A percentile compares a stretch with the other conserved stretches of the same genome.
phyloP scores from a whole-genome alignment of 345 rosid species.

The Geranium brycei region DNA sequence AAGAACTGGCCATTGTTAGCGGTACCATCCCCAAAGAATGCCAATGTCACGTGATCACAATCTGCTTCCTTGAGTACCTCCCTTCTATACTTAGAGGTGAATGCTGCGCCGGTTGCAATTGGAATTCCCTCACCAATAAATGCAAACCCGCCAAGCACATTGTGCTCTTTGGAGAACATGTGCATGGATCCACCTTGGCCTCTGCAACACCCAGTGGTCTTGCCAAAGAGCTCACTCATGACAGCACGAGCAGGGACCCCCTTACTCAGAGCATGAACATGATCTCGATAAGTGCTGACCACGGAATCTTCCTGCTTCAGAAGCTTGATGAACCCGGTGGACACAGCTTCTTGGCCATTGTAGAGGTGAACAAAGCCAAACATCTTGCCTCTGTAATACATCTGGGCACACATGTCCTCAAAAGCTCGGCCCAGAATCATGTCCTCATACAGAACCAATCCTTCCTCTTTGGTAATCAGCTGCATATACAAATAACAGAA shows the following conservation, averaged over 20 bases:
- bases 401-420: slow-evolving; percentile 64
- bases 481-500: slow-evolving; percentile 7
- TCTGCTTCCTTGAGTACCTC: slow-evolving; percentile 34
- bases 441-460: slow-evolving; percentile 40
- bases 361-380: slow-evolving; percentile 54
- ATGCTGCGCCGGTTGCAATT: slow-evolving; percentile 47
- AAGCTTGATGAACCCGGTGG: slow-evolving; percentile 48
- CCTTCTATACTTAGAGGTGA: slow-evolving; percentile 31
- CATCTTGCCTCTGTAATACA: slow-evolving; percentile 51
- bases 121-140: slow-evolving; percentile 60
- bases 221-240: slow-evolving; percentile 55
- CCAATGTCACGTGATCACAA: slow-evolving; percentile 36
- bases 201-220: slow-evolving; percentile 43
- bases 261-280: slow-evolving; percentile 45
- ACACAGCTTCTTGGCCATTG: slow-evolving; percentile 54
- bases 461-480: slow-evolving; percentile 47
- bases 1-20: slow-evolving; percentile 53
- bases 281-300: slow-evolving; percentile 44
- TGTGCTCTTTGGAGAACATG: slow-evolving; percentile 51
- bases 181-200: slow-evolving; percentile 61
- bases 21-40: slow-evolving; percentile 52
- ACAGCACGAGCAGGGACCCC: slow-evolving; percentile 48
- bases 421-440: slow-evolving; percentile 41
- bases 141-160: slow-evolving; percentile 47
- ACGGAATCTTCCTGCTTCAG: slow-evolving; percentile 29